phyloP scores from a whole-genome alignment of 2,329 filamentous ascomycete species.

The Onygenales sp. region DNA sequence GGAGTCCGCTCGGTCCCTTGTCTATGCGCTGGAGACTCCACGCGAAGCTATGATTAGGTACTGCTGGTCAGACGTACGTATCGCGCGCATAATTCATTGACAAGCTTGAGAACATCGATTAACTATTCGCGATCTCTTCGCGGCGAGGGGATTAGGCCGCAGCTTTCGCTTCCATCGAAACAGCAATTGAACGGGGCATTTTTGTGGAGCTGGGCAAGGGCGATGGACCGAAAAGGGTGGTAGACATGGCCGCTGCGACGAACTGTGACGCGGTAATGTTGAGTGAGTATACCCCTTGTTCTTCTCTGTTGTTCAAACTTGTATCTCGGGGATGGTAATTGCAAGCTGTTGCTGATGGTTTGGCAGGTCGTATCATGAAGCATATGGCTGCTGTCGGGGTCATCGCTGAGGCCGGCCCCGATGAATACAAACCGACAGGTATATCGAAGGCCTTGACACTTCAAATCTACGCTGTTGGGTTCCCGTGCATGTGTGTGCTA shows the following conservation, averaged over 20 bases:
- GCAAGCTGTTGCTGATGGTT: background rate
- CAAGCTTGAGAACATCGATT: no score
- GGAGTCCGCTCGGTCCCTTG: conserved; percentile 18
- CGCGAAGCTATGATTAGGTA: conserved; percentile 20
- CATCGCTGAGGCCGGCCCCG: conserved; percentile 16
- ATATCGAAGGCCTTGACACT: conserved; percentile 19
- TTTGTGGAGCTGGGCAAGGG: conserved; percentile 2
- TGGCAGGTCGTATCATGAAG: conserved; percentile 18
- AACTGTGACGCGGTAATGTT: conserved; percentile 2
- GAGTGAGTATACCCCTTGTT: conserved; percentile 4
- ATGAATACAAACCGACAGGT: conserved; percentile 18
- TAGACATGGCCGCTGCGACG: no score
- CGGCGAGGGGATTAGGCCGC: conserved; percentile 2
- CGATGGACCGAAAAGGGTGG: no score
- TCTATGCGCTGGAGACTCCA: conserved; percentile 20
- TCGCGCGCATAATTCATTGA: background rate
- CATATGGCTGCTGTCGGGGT: conserved; percentile 15
- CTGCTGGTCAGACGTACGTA: conserved; percentile 6
- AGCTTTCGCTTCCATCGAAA: conserved; percentile 10
- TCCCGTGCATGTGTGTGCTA: conserved; percentile 17
- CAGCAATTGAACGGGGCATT: conserved; percentile 9
- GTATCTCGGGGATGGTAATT: no score
- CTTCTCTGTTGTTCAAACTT: no score
- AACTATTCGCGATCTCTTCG: background rate
- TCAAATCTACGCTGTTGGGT: conserved; percentile 15